Evolutionary conservation across 306 rosid species (phyloP).

Genomic region (Prunus salicina): DNA sequence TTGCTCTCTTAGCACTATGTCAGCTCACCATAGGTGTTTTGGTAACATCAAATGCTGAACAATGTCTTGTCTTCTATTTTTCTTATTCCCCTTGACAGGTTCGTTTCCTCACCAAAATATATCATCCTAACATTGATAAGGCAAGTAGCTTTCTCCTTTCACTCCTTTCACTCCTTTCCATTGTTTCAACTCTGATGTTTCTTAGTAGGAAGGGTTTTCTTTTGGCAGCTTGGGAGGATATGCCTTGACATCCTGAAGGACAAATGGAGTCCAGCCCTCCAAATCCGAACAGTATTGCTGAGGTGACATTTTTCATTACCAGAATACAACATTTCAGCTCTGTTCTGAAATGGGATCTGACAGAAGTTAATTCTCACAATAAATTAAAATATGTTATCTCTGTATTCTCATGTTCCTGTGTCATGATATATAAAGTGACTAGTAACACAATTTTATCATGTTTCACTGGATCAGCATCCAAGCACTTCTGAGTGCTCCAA

Average conservation of each 20-base stretch:
- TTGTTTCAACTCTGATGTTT: neutral
- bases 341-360: neutral
- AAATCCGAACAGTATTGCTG: conserved; percentile 34
- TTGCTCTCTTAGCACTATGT: neutral
- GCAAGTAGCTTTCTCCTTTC: conserved; percentile 14
- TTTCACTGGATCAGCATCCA: conserved; percentile 46
- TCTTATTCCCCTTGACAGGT: conserved; percentile 13
- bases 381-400: neutral
- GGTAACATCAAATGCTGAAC: neutral
- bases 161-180: neutral
- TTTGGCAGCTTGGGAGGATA: conserved; percentile 34
- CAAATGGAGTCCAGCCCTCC: conserved; percentile 41
- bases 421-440: neutral
- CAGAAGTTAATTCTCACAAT: neutral
- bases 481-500: conserved; percentile 88
- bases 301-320: conserved; percentile 21
- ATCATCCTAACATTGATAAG: conserved; percentile 45
- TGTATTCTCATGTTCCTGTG: neutral
- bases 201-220: conserved; percentile 8
- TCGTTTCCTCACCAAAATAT: conserved; percentile 41
- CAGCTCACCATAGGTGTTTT: neutral
- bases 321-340: neutral
- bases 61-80: neutral
- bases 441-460: neutral
- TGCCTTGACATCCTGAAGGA: conserved; percentile 37